phyloP scores from a whole-genome alignment of 2,329 filamentous ascomycete species.

The Tolypocladium ovalisporum region DNA sequence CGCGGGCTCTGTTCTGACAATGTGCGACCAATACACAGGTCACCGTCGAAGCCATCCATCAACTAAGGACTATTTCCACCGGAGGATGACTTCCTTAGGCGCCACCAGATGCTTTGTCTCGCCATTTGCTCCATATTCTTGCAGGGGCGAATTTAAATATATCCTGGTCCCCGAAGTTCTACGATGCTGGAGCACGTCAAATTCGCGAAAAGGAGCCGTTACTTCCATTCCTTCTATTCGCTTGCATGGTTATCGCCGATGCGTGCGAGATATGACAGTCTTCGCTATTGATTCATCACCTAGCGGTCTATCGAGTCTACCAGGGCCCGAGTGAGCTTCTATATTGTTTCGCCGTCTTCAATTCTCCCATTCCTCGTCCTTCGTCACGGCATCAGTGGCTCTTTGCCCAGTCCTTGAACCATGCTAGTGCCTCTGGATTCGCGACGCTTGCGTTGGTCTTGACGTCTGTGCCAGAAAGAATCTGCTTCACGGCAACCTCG shows the following conservation, averaged over 20 bases:
- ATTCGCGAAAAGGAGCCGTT: background rate
- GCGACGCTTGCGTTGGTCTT: constrained; percentile 90
- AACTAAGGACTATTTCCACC: no score
- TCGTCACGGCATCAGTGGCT: constrained; percentile 25
- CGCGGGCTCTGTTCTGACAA: background rate
- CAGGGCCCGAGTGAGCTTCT: background rate
- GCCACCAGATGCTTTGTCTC: background rate
- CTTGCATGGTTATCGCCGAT: background rate
- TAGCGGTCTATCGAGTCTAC: background rate
- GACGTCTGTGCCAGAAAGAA: constrained; percentile 75
- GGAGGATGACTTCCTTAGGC: no score
- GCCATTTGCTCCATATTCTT: background rate
- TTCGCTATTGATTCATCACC: background rate
- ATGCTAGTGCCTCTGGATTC: constrained; percentile 78
- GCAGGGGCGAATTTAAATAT: background rate
- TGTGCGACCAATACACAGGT: no score
- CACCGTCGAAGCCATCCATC: no score
- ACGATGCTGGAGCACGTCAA: background rate
- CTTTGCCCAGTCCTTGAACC: constrained; percentile 71
- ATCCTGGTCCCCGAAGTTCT: no score
- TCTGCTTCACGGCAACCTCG: constrained; percentile 93
- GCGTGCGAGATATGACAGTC: background rate
- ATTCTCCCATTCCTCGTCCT: background rate
- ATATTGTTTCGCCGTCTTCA: background rate
- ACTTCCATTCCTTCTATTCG: background rate